Base-by-base conservation (phyloP, 176 grass and related monocot species). In the Lolium perenne region DNA sequence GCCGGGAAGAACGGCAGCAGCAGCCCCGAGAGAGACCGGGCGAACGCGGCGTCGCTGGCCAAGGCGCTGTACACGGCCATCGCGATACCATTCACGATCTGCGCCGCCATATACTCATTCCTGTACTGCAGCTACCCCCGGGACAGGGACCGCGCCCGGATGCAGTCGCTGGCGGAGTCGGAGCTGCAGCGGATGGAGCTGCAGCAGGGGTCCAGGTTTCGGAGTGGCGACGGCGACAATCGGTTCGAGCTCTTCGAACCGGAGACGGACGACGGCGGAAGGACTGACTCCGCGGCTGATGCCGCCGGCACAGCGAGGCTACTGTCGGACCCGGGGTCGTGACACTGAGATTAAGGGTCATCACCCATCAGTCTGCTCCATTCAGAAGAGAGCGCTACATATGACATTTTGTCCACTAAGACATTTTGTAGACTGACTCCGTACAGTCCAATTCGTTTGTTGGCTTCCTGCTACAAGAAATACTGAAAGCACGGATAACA, bases 61-160 rank as follows among this genome's bases (percentile, higher is more conserved):
- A 94, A 97, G 82, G 95, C 92, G 29, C 87, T 97, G 17, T 97
- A 93, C 88, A 93, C 86, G 43, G 81, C 90, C 56, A 91, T 94
- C 20, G 79, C 74, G 6, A 83, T 92, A 70, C 88, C 92, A 0
- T 86, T 97, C 81, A 18, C 79, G 17, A 64, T 97, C 23, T 97
- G 92, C 89, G 79, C 62, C 80, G 82, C 49, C 66, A 94, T 97
- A 48, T 94, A 94, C 88, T 90, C 92, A 17, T 59, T 97, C 64
- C 71, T 97, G 66, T 97, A 97, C 49, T 74, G 82, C 56, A 86
- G 80, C 6, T 97, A 92, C 55, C 94, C 94, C 1, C 89, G 88
- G 65, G 94, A 97, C 66, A 90, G 92, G 87, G 94, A 97, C 16
- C 83, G 94, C 25, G 94, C 90, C 13, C 85, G 85, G 21, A 92